These are phyloP conservation scores for Malassezia dermatis DNA, from an alignment of 1,284 basidiomycete genomes.

Conservation along the genomic window DNA sequence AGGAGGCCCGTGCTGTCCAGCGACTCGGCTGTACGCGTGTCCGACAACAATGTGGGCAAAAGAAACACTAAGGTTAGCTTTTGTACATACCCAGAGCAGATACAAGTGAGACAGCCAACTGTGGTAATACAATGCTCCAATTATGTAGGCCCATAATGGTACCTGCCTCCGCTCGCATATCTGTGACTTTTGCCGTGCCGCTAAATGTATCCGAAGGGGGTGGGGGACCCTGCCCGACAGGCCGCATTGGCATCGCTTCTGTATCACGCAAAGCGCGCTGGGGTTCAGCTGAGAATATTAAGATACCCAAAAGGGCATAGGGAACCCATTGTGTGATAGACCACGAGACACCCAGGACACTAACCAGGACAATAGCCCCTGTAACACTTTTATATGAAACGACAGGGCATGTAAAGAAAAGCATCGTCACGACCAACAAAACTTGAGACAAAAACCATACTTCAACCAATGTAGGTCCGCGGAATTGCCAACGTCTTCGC, in stretches of 20 bases:
- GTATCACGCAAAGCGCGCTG: not conserved
- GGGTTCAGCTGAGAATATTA: conserved; percentile 12
- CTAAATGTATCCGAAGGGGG: not conserved
- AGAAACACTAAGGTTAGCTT: conserved; percentile 7
- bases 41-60: conserved; percentile 4
- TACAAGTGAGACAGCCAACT: conserved; percentile 6
- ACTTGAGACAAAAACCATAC: conserved; percentile 35
- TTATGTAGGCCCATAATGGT: conserved; percentile 15
- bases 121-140: conserved; percentile 16
- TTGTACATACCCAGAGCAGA: conserved; percentile 9
- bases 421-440: conserved; percentile 23
- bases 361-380: conserved; percentile 51
- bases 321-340: conserved; percentile 52
- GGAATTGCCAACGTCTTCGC: not conserved
- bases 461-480: conserved; percentile 23
- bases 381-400: conserved; percentile 31
- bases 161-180: conserved; percentile 7
- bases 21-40: conserved; percentile 1
- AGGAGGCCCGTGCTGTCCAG: conserved; percentile 18
- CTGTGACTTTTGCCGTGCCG: not conserved
- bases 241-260: not conserved
- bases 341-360: conserved; percentile 52
- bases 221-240: not conserved
- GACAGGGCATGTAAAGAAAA: conserved; percentile 32
- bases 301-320: conserved; percentile 48